Conservation (phyloP, 345 rosid species). For the Boechera retrofracta region DNA sequence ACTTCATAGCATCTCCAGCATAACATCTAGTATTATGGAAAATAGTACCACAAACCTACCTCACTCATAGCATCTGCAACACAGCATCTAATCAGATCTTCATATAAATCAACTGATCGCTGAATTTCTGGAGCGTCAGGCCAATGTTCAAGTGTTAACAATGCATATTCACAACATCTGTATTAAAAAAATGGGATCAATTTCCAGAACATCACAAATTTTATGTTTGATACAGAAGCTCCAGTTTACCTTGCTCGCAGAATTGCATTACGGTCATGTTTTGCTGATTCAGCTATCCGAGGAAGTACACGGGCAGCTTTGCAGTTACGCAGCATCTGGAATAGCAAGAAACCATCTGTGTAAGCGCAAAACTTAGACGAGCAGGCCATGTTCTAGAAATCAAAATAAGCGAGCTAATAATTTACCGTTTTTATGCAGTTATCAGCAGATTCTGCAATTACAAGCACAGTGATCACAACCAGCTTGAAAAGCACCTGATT, state of each 20-base stretch:
- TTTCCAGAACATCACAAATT: conserved; percentile 31
- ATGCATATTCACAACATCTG: conserved; percentile 98
- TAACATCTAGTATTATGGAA: conserved; percentile 59
- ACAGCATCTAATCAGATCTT: conserved; percentile 87
- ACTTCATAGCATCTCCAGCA: conserved; percentile 89
- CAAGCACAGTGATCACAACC: conserved; percentile 99
- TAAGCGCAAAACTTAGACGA: conserved; percentile 39
- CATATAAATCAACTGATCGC: conserved; percentile 86
- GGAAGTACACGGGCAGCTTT: conserved; percentile 94
- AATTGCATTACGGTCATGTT: conserved; percentile 85
- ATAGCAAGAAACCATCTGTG: conserved; percentile 44
- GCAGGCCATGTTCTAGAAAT: conserved; percentile 19
- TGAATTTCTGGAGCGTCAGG: conserved; percentile 98
- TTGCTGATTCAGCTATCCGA: conserved; percentile 87
- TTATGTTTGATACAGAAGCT: conserved; percentile 17
- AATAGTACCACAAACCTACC: conserved; percentile 53
- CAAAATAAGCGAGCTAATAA: conserved; percentile 16
- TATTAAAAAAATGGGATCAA: conserved; percentile 34
- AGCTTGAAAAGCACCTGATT: conserved; percentile 99
- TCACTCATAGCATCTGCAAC: conserved; percentile 99
- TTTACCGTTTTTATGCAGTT: conserved; percentile 96
- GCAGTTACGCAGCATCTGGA: conserved; percentile 94
- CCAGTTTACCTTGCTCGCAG: conserved; percentile 84
- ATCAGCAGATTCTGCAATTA: conserved; percentile 99
- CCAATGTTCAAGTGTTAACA: conserved; percentile 93